A percentile compares a stretch with the other conserved stretches of the same genome.
Conservation (phyloP, 2,329 filamentous ascomycete species). For the Pezicula radicicola region DNA sequence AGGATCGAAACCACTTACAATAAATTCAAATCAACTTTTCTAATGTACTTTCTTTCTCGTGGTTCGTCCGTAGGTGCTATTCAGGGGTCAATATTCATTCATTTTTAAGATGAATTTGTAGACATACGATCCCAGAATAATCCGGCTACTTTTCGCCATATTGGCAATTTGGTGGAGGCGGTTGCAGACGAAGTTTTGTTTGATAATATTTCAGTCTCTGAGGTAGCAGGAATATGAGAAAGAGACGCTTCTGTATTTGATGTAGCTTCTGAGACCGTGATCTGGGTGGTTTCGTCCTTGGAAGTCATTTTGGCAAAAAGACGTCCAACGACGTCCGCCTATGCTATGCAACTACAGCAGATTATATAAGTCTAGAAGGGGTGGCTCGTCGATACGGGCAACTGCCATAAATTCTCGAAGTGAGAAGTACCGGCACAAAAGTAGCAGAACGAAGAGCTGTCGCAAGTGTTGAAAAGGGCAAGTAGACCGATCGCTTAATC, state of each 20-base stretch:
- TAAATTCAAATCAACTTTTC: constrained; percentile 4
- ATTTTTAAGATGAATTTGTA: too few species aligned
- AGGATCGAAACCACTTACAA: constrained; percentile 1
- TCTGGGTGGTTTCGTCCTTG: neutral
- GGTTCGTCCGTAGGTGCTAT: neutral
- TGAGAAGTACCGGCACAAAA: too few species aligned
- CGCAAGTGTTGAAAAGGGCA: too few species aligned
- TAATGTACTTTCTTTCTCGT: constrained; percentile 6
- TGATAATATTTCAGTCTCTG: neutral
- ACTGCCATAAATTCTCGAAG: too few species aligned
- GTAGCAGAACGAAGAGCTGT: too few species aligned
- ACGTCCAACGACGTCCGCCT: neutral
- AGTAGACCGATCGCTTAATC: too few species aligned
- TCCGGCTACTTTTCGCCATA: neutral
- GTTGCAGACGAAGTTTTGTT: neutral
- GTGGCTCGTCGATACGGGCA: neutral
- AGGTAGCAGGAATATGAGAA: neutral
- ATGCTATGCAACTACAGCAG: neutral
- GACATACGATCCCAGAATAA: constrained; percentile 1
- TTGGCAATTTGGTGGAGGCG: neutral
- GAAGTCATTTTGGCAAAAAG: neutral
- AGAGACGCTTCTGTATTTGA: neutral
- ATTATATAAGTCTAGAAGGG: neutral
- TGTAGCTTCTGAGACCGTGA: neutral
- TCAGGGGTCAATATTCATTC: too few species aligned